These are phyloP conservation scores for Xylariaceae sp. DNA, from an alignment of 2,329 filamentous ascomycete species.

Conservation along the genomic window DNA sequence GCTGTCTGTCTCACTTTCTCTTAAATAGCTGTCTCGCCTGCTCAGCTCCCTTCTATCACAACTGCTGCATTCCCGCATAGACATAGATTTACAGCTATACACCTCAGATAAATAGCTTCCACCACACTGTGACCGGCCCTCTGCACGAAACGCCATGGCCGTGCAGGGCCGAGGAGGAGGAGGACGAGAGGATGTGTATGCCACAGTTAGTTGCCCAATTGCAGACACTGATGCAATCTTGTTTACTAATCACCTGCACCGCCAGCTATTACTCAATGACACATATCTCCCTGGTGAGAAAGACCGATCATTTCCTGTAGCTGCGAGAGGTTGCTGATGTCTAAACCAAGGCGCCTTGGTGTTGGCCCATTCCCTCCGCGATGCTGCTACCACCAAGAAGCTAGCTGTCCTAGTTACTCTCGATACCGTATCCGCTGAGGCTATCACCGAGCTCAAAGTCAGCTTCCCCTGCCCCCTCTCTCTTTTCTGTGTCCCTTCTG, in stretches of 20 bases:
- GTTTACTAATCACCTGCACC: slow-evolving; percentile 24
- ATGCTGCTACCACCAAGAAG: slow-evolving; percentile 82
- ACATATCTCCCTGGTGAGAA: slow-evolving; percentile 81
- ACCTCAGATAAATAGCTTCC: no score
- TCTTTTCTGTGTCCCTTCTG: slow-evolving; percentile 4
- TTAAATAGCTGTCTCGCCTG: no score
- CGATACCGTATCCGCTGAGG: slow-evolving; percentile 71
- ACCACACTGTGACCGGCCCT: no score
- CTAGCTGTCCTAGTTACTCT: slow-evolving; percentile 79
- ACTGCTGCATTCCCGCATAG: no score
- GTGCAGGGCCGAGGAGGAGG: slow-evolving; percentile 22
- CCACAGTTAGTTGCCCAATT: slow-evolving; percentile 46
- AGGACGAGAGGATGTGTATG: slow-evolving; percentile 49
- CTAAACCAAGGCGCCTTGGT: slow-evolving; percentile 72
- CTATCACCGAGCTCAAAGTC: slow-evolving; percentile 75
- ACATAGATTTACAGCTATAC: no score
- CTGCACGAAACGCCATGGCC: no score
- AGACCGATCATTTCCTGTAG: no score
- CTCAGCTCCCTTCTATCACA: no score
- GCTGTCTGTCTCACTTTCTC: no score
- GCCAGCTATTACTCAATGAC: slow-evolving; percentile 86
- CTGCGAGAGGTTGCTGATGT: slow-evolving; percentile 12
- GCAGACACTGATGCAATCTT: not conserved
- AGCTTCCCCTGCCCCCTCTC: slow-evolving; percentile 18
- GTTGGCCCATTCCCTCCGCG: slow-evolving; percentile 87